A percentile compares a stretch with the other conserved stretches of the same genome.
Evolutionary conservation across 306 rosid species (phyloP).

Genomic region (Begonia fuchsioides): DNA sequence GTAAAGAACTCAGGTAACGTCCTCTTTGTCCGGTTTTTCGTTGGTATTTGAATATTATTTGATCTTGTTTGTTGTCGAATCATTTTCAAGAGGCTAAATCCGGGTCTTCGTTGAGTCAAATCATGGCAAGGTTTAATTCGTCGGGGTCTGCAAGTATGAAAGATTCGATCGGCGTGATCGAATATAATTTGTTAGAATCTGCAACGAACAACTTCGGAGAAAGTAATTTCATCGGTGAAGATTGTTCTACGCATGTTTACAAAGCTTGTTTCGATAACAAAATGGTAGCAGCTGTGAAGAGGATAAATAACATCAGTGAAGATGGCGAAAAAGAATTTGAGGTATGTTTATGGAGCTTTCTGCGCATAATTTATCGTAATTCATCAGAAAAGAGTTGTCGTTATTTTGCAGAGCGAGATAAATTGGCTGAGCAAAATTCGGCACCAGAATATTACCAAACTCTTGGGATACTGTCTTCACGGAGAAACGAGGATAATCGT

Average conservation of each 20-base stretch:
- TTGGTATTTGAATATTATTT: neutral
- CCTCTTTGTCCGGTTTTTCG: neutral
- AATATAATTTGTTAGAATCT: slow-evolving; percentile 53
- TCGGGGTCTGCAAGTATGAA: slow-evolving; percentile 47
- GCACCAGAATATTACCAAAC: slow-evolving; percentile 70
- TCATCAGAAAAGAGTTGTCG: too few species aligned
- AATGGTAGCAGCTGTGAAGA: slow-evolving; percentile 56
- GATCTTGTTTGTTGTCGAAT: slow-evolving; percentile 2
- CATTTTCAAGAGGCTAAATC: slow-evolving; percentile 36
- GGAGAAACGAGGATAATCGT: slow-evolving; percentile 67
- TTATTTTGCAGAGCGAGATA: slow-evolving; percentile 62
- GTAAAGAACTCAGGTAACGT: slow-evolving; percentile 37
- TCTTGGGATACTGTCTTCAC: slow-evolving; percentile 62
- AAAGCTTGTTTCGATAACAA: slow-evolving; percentile 60
- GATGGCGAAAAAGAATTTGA: slow-evolving; percentile 61
- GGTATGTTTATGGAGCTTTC: slow-evolving; percentile 20
- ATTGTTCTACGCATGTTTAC: slow-evolving; percentile 43
- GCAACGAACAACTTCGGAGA: slow-evolving; percentile 58
- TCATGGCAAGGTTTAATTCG: slow-evolving; percentile 36
- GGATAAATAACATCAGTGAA: slow-evolving; percentile 24
- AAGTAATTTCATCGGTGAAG: slow-evolving; percentile 45
- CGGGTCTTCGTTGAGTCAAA: slow-evolving; percentile 25
- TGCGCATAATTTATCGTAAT: slow-evolving; percentile 4
- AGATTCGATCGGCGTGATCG: slow-evolving; percentile 46
- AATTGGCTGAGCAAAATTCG: slow-evolving; percentile 66